These are phyloP conservation scores for Cercospora zeae-maydis DNA, from an alignment of 2,329 filamentous ascomycete genomes.

Conservation along the genomic window DNA sequence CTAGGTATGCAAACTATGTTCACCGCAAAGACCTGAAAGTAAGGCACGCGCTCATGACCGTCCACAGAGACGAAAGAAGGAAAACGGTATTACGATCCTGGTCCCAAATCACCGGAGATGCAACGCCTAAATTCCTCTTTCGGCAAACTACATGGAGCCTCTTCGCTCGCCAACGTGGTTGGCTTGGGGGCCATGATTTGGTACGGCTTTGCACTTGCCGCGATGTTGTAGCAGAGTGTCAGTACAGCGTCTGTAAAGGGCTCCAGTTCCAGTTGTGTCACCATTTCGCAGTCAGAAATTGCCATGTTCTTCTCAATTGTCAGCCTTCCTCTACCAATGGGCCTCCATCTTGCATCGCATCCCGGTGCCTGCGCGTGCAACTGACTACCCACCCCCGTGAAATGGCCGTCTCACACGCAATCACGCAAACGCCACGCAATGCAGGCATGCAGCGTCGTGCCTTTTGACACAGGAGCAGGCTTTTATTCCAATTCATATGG, in stretches of 20 bases:
- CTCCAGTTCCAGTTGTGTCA: background rate
- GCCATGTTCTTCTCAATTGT: background rate
- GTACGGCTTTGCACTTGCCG: constrained; percentile 74
- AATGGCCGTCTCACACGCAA: too few relatives aligned
- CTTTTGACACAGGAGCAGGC: too few relatives aligned
- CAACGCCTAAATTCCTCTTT: constrained; percentile 73
- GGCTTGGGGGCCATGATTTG: constrained; percentile 66
- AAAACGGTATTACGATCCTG: constrained; percentile 76
- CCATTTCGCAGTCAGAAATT: background rate
- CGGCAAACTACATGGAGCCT: constrained; percentile 73
- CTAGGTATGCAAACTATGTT: constrained; percentile 59
- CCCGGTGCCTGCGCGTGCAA: too few relatives aligned
- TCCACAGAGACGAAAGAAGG: constrained; percentile 73
- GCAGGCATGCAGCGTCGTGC: too few relatives aligned
- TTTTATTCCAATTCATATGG: too few relatives aligned
- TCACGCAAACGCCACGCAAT: too few relatives aligned
- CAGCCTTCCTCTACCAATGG: background rate
- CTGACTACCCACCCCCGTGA: too few relatives aligned
- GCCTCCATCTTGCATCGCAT: too few relatives aligned
- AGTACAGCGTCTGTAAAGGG: background rate
- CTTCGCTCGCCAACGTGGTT: constrained; percentile 72
- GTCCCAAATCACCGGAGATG: constrained; percentile 84
- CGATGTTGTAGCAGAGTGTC: constrained; percentile 46
- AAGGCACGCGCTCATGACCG: constrained; percentile 1
- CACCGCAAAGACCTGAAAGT: background rate